Evolutionary conservation across 1,284 basidiomycete species (phyloP), one percentile per base, ranked within the genome.

Genomic region (Ustilago crameri): DNA sequence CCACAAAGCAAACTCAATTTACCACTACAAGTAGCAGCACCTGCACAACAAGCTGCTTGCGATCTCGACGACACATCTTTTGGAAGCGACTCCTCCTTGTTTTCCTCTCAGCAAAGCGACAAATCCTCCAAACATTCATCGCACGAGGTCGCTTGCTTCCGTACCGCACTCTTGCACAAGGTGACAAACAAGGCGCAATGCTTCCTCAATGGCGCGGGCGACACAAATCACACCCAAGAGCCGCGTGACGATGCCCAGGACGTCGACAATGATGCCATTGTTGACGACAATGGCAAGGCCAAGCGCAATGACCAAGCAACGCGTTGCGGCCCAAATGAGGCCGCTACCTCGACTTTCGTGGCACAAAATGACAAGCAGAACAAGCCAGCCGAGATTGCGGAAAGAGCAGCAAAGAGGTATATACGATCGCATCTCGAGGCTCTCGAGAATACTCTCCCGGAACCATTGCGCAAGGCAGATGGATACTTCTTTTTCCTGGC

Each of bases 401-500:
- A 8, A 34, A 34, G 32, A 15, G 32, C 32, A 34, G 32, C 32
- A 8, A 34, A 34, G 8, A 15, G 15, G 32, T 32, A 40, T 24
- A 40, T 41, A 35, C 10, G 41, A 27, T 10, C 35, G 14, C 24
- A 41, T 18, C 24, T 50, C 24, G 15, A 50, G 5, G 8, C 22
- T 24, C 48, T 50, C 24, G 37, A 50, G 48, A 17, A 26, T 15
- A 23, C 24, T 18, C 48, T 50, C 30, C 48, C 48, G 7, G 7
- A n/a, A 22, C 7, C 32, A 9, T 34, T 24, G 5, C 37, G 20
- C 30, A n/a, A 37, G 15, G n/a, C 5, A 3, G 14, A 34, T 5
- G 15, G 15, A 34, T 32, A 4, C 27, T 51, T 51, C 24, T 51
- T 51, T 27, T 51, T 51, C n/a, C 49, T 51, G 23, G 49, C 40